Evolutionary conservation across 73 alveolate species (phyloP), one percentile per base, ranked within the genome.

Genomic region (Stentor coeruleus): DNA sequence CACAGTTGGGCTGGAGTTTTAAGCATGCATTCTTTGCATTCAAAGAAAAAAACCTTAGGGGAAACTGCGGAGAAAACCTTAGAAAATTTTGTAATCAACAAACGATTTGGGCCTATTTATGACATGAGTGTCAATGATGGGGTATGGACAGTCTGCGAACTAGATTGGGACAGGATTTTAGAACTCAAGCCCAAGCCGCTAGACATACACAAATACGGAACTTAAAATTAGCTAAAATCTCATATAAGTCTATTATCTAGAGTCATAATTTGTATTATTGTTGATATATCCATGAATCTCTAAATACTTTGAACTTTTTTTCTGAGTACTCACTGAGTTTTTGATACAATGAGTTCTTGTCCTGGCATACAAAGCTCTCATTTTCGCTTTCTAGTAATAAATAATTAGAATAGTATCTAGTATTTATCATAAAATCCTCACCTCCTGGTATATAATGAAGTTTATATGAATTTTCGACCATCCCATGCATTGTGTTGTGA

Each of bases 1-100:
- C 79, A 66, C n/a, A 66, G 49, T 33, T 66, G 79, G 79, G 40
- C n/a, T 20, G 79, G 79, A 2, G 39, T 66, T 66, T 66, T 66
- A 33, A 66, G 37, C 2, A 20, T 31, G 26, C 79, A 66, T 31
- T 31, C 79, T 66, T 31, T 66, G 79, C 79, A 66, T 33, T 0
- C 79, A 11, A 40, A 66, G n/a, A 66, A 31, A 26, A 33, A 26
- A 33, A 20, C 20, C 20, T 26, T 20, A 26, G n/a, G 40, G 0
- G 37, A 20, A 11, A 20, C 14, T 14, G 40, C 11, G 36, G 79
- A 20, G 14, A 66, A 33, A 15, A 40, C n/a, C 39, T 66, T 66
- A 2, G 79, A 20, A 0, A 0, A 66, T 33, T 66, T 66, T 33
- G 79, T 40, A 1, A 66, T 66, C 11, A 66, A 66, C 33, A 66